phyloP scores from a whole-genome alignment of 2,329 filamentous ascomycete species.

The Furcasterigmium furcatum region DNA sequence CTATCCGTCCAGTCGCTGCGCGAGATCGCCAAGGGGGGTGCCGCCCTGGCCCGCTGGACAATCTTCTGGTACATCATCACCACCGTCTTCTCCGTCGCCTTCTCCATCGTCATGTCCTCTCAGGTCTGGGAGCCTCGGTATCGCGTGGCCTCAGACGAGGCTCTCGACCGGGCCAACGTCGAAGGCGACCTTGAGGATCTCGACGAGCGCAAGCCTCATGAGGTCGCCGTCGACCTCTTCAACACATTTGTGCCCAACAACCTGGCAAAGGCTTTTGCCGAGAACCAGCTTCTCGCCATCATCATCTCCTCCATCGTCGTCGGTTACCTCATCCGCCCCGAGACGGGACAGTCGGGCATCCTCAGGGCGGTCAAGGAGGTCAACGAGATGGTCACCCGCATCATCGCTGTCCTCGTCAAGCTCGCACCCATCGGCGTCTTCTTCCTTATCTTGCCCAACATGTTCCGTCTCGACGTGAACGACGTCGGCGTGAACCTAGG shows the following conservation, averaged over 20 bases:
- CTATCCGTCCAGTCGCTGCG: constrained; percentile 44
- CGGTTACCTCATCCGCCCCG: constrained; percentile 38
- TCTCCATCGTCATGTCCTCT: constrained; percentile 41
- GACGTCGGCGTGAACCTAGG: constrained; percentile 46
- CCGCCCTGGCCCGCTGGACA: constrained; percentile 42
- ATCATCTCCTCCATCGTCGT: constrained; percentile 42
- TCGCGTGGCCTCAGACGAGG: constrained; percentile 25
- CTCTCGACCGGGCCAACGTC: constrained; percentile 19
- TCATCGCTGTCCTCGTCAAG: constrained; percentile 46
- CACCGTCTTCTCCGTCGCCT: constrained; percentile 44
- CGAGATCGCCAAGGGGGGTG: constrained; percentile 39
- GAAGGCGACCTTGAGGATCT: neutral
- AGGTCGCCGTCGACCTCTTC: constrained; percentile 45
- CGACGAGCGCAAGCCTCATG: constrained; percentile 28
- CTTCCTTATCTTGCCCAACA: constrained; percentile 48
- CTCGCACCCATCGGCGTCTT: constrained; percentile 49
- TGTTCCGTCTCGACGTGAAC: constrained; percentile 43
- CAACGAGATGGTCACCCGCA: constrained; percentile 40
- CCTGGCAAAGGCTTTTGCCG: constrained; percentile 40
- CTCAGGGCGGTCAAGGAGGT: constrained; percentile 41
- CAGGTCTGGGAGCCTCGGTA: constrained; percentile 46
- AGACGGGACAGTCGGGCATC: constrained; percentile 28
- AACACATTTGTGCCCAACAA: constrained; percentile 47
- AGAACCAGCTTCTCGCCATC: constrained; percentile 42
- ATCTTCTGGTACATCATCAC: constrained; percentile 48